Evolutionary conservation across 345 rosid species (phyloP).

Genomic region (Rhodamnia rubescens): DNA sequence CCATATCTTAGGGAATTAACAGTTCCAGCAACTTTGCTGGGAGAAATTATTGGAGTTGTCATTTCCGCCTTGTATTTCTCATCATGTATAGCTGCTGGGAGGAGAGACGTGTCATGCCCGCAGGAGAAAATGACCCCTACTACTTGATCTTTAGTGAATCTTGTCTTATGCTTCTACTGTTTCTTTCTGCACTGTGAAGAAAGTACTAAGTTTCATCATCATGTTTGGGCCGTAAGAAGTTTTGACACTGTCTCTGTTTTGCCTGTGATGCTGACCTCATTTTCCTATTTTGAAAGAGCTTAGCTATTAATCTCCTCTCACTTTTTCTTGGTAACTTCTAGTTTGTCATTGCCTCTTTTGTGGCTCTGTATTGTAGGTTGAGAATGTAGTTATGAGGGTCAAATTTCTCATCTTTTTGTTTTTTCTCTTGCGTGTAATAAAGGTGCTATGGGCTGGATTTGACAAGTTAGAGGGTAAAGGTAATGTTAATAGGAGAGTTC

Average conservation of each 20-base stretch:
- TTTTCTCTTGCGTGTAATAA: background rate
- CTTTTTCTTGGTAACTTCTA: background rate
- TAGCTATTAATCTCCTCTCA: background rate
- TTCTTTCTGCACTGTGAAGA: background rate
- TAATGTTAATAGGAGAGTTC: slow-evolving; percentile 41
- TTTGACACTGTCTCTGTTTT: background rate
- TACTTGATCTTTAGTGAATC: background rate
- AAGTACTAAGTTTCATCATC: background rate
- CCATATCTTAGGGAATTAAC: background rate
- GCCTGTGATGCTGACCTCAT: background rate
- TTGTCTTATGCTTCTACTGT: background rate
- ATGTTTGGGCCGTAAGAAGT: background rate
- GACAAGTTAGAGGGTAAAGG: slow-evolving; percentile 66
- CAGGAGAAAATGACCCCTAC: background rate
- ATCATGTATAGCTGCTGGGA: background rate
- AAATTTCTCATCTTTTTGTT: background rate
- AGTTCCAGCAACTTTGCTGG: background rate
- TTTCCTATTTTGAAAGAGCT: background rate
- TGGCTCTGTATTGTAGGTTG: background rate
- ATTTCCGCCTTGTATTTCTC: background rate
- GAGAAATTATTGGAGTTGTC: background rate
- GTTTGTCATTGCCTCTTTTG: background rate
- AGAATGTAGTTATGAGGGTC: background rate
- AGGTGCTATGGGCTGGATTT: slow-evolving; percentile 96
- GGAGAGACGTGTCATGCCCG: background rate